phyloP scores from a whole-genome alignment of 768 basidiomycete species.

The Dioszegia hungarica region DNA sequence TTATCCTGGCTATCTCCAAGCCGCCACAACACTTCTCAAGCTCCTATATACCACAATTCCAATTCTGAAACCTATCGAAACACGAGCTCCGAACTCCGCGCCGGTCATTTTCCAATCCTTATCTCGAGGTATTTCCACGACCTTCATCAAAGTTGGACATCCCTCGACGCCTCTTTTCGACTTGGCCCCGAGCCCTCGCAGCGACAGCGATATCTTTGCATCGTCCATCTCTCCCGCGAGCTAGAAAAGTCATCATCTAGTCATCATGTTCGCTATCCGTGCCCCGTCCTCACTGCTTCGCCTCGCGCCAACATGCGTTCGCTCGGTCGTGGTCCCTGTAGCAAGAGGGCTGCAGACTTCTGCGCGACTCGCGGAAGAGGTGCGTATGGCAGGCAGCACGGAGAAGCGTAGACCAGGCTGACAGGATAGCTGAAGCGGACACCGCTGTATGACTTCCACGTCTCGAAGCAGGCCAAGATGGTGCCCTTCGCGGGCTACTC shows the following conservation, averaged over 20 bases:
- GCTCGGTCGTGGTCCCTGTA: background rate
- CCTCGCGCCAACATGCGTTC: background rate
- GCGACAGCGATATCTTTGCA: too few species aligned
- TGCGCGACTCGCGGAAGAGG: conserved; percentile 4
- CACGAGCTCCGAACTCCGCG: too few species aligned
- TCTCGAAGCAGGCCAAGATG: conserved; percentile 76
- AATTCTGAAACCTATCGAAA: too few species aligned
- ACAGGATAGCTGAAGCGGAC: conserved; percentile 51
- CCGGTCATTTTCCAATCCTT: too few species aligned
- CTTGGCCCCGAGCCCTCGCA: too few species aligned
- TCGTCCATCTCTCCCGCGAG: too few species aligned
- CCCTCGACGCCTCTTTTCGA: too few species aligned
- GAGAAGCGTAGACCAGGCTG: background rate
- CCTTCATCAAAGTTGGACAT: too few species aligned
- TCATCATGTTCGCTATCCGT: background rate
- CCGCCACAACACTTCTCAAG: too few species aligned
- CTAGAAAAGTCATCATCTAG: background rate
- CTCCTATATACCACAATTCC: too few species aligned
- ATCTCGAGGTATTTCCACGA: too few species aligned
- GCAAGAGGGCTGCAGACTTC: background rate
- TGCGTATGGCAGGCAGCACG: background rate
- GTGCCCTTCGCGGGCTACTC: conserved; percentile 91
- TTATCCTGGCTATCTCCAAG: too few species aligned
- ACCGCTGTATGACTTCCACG: conserved; percentile 81
- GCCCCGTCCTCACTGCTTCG: background rate